phyloP scores from a whole-genome alignment of 2,329 filamentous ascomycete genomes.

The Ceratocystis lukuohia region DNA sequence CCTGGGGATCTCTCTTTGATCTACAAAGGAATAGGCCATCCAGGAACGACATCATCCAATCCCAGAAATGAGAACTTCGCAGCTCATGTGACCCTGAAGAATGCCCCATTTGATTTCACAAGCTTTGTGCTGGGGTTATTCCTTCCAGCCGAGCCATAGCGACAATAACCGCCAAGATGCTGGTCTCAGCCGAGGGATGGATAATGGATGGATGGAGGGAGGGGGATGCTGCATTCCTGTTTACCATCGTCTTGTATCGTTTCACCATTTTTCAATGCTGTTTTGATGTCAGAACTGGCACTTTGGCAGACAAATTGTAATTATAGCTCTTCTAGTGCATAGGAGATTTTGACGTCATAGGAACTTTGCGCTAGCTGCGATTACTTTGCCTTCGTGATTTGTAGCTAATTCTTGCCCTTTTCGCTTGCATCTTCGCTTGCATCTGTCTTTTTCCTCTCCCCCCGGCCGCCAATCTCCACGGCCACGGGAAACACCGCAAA shows the following conservation, averaged over 20 bases:
- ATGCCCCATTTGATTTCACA: not conserved
- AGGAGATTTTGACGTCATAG: too few species aligned
- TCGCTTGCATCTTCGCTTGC: not conserved
- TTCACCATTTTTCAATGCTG: too few species aligned
- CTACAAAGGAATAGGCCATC: not conserved
- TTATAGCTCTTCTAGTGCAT: too few species aligned
- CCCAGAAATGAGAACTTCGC: not conserved
- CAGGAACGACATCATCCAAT: not conserved
- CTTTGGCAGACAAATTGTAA: too few species aligned
- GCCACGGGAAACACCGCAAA: not conserved
- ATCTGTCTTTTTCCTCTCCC: not conserved
- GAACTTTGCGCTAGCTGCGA: not conserved
- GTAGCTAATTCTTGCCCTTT: not conserved
- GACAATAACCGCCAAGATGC: too few species aligned
- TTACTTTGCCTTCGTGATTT: not conserved
- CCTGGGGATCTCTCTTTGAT: not conserved
- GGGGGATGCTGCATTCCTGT: too few species aligned
- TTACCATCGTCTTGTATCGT: too few species aligned
- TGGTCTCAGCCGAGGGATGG: too few species aligned
- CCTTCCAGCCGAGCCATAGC: not conserved
- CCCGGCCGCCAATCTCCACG: not conserved
- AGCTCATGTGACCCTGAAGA: not conserved
- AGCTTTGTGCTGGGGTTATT: not conserved
- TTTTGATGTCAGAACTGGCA: too few species aligned
- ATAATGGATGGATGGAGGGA: too few species aligned